Conservation (phyloP, 345 rosid species). For the Eucalyptus guilfoylei region DNA sequence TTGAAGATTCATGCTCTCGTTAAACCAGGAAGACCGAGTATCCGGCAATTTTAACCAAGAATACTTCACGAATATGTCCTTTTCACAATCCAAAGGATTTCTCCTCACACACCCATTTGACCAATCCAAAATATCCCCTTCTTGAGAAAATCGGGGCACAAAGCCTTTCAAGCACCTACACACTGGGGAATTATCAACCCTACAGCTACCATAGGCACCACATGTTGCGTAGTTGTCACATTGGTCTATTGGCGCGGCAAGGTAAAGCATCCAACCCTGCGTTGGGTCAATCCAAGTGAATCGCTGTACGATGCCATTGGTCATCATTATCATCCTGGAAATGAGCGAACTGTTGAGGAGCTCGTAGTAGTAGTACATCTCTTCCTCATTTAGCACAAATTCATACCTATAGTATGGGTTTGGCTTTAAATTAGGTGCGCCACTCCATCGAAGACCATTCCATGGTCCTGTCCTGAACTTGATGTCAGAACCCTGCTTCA, state of each 20-base stretch:
- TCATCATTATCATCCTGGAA: constrained; percentile 9
- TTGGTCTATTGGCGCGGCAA: constrained; percentile 17
- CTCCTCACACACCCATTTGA: constrained; percentile 30
- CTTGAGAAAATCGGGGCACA: constrained; percentile 7
- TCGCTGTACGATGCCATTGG: constrained; percentile 15
- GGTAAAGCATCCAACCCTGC: constrained; percentile 8
- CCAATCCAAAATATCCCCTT: constrained; percentile 20
- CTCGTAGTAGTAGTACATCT: constrained; percentile 19
- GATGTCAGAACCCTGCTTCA: neutral
- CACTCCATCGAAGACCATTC: constrained; percentile 34
- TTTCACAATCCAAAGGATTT: constrained; percentile 12
- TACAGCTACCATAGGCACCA: constrained; percentile 31
- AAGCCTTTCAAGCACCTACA: constrained; percentile 40
- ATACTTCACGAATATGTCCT: constrained; percentile 16
- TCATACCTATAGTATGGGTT: neutral
- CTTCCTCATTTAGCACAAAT: constrained; percentile 9
- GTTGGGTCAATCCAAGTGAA: constrained; percentile 21
- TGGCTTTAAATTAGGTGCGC: constrained; percentile 10
- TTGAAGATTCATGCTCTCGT: constrained; percentile 5
- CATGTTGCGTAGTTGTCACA: constrained; percentile 29
- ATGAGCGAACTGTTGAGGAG: neutral
- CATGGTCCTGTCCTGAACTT: constrained; percentile 23
- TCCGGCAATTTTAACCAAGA: constrained; percentile 33
- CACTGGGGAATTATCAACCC: constrained; percentile 6
- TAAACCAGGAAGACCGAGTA: constrained; percentile 4